Percentiles rank a stretch among this genome's conserved stretches.
Conservation (phyloP, 768 basidiomycete species). For the Pulveroboletus sp. region DNA sequence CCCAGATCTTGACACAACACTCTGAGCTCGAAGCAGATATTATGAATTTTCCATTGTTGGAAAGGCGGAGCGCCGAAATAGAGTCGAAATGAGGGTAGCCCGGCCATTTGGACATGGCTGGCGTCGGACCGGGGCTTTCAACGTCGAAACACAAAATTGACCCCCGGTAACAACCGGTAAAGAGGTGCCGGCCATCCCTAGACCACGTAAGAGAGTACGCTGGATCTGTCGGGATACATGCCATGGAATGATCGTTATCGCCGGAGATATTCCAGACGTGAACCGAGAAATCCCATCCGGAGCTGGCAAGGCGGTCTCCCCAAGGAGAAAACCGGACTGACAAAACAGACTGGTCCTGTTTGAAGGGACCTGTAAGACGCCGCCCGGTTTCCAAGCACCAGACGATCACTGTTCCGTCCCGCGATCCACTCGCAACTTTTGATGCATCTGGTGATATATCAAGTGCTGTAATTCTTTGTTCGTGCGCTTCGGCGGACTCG, state of each 20-base stretch:
- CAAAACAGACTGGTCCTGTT: conserved; percentile 5
- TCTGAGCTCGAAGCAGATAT: conserved; percentile 18
- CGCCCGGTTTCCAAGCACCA: conserved; percentile 19
- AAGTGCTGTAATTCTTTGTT: conserved; percentile 15
- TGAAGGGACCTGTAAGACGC: conserved; percentile 16
- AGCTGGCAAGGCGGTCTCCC: conserved; percentile 17
- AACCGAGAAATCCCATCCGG: conserved; percentile 4
- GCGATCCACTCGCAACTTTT: conserved; percentile 23
- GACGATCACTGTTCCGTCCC: conserved; percentile 17
- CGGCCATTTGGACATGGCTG: conserved; percentile 4
- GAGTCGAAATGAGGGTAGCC: conserved; percentile 10
- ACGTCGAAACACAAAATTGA: conserved; percentile 14
- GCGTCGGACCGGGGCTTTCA: background rate
- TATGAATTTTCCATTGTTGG: conserved; percentile 20
- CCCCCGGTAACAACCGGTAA: conserved; percentile 13
- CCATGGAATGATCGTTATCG: background rate
- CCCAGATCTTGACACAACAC: conserved; percentile 16
- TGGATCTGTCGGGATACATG: background rate
- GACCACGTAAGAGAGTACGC: conserved; percentile 20
- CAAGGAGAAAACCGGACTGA: conserved; percentile 23
- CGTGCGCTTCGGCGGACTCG: conserved; percentile 11
- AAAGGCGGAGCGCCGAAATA: conserved; percentile 15
- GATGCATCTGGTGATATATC: conserved; percentile 17
- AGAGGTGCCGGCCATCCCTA: conserved; percentile 14
- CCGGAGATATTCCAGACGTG: conserved; percentile 5